These are phyloP conservation scores for Ustilago shanxiensis DNA, from an alignment of 1,284 basidiomycete species.

Conservation along the genomic window DNA sequence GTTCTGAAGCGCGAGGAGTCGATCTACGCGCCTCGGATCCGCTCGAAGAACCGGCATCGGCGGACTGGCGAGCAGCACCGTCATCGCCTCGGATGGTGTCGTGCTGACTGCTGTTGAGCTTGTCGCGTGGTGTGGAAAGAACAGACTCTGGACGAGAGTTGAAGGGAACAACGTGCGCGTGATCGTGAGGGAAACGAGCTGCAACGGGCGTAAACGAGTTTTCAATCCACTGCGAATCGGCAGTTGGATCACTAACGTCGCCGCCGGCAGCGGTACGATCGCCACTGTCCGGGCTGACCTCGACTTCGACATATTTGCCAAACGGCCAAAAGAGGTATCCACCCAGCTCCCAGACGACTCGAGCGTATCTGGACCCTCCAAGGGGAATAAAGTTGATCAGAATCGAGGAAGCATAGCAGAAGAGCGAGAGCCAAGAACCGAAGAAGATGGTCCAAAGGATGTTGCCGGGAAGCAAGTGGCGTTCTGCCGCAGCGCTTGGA, in stretches of 20 bases:
- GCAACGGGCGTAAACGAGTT: conserved; percentile 64
- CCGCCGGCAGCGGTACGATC: conserved; percentile 48
- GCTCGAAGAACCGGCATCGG: conserved; percentile 40
- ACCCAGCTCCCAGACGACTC: conserved; percentile 89
- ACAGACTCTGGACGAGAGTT: conserved; percentile 47
- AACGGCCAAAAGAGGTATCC: conserved; percentile 99
- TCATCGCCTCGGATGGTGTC: conserved; percentile 34
- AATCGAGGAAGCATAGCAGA: conserved; percentile 79
- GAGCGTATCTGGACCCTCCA: conserved; percentile 86
- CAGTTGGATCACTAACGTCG: conserved; percentile 14
- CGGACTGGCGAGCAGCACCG: conserved; percentile 5
- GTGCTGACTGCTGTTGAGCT: conserved; percentile 35
- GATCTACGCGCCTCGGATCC: conserved; percentile 39
- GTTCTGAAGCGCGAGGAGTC: conserved; percentile 36
- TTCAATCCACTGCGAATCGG: conserved; percentile 71
- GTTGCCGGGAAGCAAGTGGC: conserved; percentile 91
- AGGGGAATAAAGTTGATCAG: conserved; percentile 80
- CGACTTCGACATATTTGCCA: conserved; percentile 96
- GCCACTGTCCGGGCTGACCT: conserved; percentile 69
- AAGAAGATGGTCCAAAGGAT: conserved; percentile 87
- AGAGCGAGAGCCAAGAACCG: conserved; percentile 83
- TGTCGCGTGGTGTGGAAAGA: conserved; percentile 26
- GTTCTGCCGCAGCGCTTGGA: conserved; percentile 90
- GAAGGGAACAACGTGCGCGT: conserved; percentile 55
- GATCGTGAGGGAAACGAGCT: conserved; percentile 61